phyloP scores from a whole-genome alignment of 2,329 filamentous ascomycete genomes.

The Pseudocercospora musae region DNA sequence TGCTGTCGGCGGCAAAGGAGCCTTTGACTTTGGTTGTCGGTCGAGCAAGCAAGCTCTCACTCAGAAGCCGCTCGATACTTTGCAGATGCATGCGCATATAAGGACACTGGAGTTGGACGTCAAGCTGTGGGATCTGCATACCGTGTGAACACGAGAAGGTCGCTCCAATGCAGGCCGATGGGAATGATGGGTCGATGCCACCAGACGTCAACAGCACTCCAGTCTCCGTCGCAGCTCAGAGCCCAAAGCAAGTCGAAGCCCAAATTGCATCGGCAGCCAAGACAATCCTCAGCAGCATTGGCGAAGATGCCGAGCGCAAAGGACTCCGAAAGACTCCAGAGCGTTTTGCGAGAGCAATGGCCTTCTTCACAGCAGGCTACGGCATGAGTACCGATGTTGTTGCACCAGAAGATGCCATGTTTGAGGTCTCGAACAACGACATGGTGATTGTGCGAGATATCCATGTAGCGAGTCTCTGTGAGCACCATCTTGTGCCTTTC shows the following conservation, averaged over 20 bases:
- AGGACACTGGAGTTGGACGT: neutral
- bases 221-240: slow-evolving; percentile 35
- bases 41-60: neutral
- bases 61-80: neutral
- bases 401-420: slow-evolving; percentile 70
- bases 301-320: slow-evolving; percentile 59
- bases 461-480: slow-evolving; percentile 85
- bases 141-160: neutral
- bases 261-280: slow-evolving; percentile 56
- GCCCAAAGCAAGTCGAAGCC: slow-evolving; percentile 51
- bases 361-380: slow-evolving; percentile 90
- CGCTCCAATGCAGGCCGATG: neutral
- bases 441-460: slow-evolving; percentile 95
- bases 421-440: slow-evolving; percentile 89
- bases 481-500: slow-evolving; percentile 82
- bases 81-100: neutral
- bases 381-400: slow-evolving; percentile 68
- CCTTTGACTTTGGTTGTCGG: neutral
- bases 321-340: slow-evolving; percentile 62
- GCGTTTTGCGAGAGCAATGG: slow-evolving; percentile 84
- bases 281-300: slow-evolving; percentile 59
- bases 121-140: neutral
- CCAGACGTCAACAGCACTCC: neutral
- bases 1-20: fast-evolving
- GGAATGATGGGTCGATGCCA: neutral